Conservation (phyloP, 768 basidiomycete species). For the Phanerochaete sordida region DNA sequence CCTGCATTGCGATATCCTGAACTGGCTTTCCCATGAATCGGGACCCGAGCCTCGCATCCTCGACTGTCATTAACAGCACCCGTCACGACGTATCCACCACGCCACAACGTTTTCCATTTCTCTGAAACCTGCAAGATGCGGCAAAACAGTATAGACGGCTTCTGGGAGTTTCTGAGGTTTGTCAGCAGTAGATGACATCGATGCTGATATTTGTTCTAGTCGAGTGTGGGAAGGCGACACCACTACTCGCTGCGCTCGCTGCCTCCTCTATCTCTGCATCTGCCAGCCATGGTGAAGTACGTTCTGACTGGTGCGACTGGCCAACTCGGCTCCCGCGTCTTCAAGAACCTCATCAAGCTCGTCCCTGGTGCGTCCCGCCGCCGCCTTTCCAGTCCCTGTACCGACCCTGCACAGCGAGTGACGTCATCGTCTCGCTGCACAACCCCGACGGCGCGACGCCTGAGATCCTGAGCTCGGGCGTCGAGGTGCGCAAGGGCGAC, state of each 20-base stretch:
- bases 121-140: neutral
- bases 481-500: conserved; percentile 28
- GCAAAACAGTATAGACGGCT: neutral
- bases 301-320: conserved; percentile 35
- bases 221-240: neutral
- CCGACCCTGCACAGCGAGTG: conserved; percentile 13
- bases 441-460: conserved; percentile 27
- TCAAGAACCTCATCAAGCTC: conserved; percentile 28
- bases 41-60: neutral
- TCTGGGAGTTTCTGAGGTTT: neutral
- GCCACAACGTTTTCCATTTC: neutral
- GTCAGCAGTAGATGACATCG: neutral
- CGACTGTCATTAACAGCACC: neutral
- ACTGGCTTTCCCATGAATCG: too few species aligned
- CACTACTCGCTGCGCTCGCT: neutral
- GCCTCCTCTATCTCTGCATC: too few species aligned
- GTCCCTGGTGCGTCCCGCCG: conserved; percentile 18
- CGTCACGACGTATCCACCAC: neutral
- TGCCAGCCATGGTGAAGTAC: conserved; percentile 23
- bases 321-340: conserved; percentile 31
- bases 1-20: too few species aligned
- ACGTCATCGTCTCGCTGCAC: conserved; percentile 30
- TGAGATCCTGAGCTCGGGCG: conserved; percentile 18
- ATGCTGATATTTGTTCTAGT: neutral
- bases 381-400: neutral